Percentiles rank a stretch among this genome's conserved stretches.
phyloP scores from a whole-genome alignment of 2,329 filamentous ascomycete genomes.

The Alternaria ventricosa region DNA sequence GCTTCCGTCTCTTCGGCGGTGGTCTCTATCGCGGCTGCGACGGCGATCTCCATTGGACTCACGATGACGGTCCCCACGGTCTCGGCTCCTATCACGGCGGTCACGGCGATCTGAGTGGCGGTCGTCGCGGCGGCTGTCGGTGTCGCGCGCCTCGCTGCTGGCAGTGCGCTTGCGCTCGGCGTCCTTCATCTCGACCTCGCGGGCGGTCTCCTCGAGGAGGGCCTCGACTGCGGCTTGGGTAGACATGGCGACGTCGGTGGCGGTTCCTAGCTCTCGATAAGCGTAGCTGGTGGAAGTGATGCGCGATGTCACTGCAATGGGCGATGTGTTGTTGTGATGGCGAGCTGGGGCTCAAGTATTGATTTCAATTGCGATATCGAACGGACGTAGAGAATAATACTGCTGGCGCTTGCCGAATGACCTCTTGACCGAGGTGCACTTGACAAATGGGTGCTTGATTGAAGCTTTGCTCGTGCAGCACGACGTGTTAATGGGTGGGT shows the following conservation, averaged over 20 bases:
- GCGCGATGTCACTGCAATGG: conserved; percentile 31
- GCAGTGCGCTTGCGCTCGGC: conserved; percentile 21
- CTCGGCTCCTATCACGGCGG: conserved; percentile 39
- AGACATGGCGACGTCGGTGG: conserved; percentile 20
- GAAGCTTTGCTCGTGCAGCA: conserved; percentile 19
- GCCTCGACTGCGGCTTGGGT: conserved; percentile 81
- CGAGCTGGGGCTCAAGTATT: conserved; percentile 29
- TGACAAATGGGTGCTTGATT: conserved; percentile 20
- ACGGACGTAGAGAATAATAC: conserved; percentile 20
- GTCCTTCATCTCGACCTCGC: conserved; percentile 27
- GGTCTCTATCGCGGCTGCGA: conserved; percentile 42
- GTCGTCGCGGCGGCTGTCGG: conserved; percentile 35
- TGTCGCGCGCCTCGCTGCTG: conserved; percentile 39
- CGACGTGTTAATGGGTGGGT: conserved; percentile 13
- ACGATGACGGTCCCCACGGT: conserved; percentile 36
- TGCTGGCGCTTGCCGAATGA: conserved; percentile 15
- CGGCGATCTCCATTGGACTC: conserved; percentile 41
- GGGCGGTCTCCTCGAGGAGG: conserved; percentile 71
- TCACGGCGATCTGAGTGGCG: conserved; percentile 29
- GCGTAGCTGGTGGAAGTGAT: conserved; percentile 26
- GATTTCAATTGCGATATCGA: conserved; percentile 29
- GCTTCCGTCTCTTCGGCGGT: conserved; percentile 40
- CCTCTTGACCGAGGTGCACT: conserved; percentile 21
- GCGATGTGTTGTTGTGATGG: conserved; percentile 24
- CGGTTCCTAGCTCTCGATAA: conserved; percentile 35